phyloP scores from a whole-genome alignment of 2,329 filamentous ascomycete genomes.

The Aspergillus fumigatus region DNA sequence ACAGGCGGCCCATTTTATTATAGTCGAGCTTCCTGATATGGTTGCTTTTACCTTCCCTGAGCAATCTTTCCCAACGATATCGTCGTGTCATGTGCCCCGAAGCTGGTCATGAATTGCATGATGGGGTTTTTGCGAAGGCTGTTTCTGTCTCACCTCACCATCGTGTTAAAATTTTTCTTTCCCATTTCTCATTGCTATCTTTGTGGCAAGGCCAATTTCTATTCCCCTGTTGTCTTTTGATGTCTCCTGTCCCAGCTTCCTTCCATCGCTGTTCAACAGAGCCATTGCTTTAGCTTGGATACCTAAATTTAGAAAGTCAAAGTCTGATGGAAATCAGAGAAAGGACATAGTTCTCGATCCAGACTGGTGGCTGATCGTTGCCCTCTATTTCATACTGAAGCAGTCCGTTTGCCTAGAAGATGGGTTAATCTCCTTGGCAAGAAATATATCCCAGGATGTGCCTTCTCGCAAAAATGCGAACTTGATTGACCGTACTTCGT shows the following conservation, averaged over 20 bases:
- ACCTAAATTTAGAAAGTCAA: slow-evolving; percentile 1
- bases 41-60: slow-evolving; percentile 5
- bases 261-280: slow-evolving; percentile 1
- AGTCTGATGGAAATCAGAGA: background rate
- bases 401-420: too few relatives aligned
- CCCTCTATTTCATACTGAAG: background rate
- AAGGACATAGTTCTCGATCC: background rate
- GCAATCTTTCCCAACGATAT: slow-evolving; percentile 7
- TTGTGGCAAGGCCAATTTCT: slow-evolving; percentile 7
- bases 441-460: too few relatives aligned
- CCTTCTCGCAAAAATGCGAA: too few relatives aligned
- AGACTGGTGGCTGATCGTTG: background rate
- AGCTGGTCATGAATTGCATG: slow-evolving; percentile 24
- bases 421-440: too few relatives aligned
- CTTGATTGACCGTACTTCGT: too few relatives aligned
- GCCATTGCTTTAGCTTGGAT: slow-evolving; percentile 22
- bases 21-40: slow-evolving; percentile 1
- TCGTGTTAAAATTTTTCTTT: slow-evolving; percentile 5
- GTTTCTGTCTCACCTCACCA: slow-evolving; percentile 12
- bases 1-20: slow-evolving; percentile 1
- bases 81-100: slow-evolving; percentile 8
- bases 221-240: slow-evolving; percentile 3
- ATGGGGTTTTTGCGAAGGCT: slow-evolving; percentile 30
- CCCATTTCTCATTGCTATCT: slow-evolving; percentile 13
- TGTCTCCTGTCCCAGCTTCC: slow-evolving; percentile 1